phyloP scores from a whole-genome alignment of 805 yeast genomes.

The Metschnikowia drakensbergensis region DNA sequence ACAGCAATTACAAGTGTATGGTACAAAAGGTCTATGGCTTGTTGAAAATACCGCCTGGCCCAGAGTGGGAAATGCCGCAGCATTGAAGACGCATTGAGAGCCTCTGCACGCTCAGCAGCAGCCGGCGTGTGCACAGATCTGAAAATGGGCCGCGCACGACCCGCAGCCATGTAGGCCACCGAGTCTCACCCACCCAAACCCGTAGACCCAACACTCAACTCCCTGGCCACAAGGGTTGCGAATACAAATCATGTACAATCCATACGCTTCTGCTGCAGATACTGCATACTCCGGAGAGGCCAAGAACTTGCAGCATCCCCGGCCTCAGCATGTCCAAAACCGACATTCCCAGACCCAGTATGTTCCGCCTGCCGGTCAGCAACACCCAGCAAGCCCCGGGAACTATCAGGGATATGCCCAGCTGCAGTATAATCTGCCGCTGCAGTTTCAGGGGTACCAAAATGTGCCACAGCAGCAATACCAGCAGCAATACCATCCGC shows the following conservation, averaged over 20 bases:
- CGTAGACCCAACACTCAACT: background rate
- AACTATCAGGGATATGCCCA: constrained; percentile 13
- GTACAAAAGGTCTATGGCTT: too few species aligned
- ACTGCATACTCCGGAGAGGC: constrained; percentile 11
- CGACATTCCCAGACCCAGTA: constrained; percentile 1
- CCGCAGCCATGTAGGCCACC: constrained; percentile 1
- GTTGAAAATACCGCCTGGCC: too few species aligned
- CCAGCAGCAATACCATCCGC: constrained; percentile 26
- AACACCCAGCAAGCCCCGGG: background rate
- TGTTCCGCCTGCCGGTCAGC: background rate
- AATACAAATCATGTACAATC: constrained; percentile 31
- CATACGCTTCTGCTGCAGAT: constrained; percentile 30
- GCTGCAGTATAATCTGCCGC: constrained; percentile 18
- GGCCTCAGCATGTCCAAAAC: constrained; percentile 17
- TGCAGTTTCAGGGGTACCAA: constrained; percentile 10
- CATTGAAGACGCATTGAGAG: too few species aligned
- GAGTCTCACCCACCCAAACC: background rate
- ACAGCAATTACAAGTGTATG: background rate
- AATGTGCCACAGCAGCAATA: constrained; percentile 16
- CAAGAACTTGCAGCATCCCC: constrained; percentile 18
- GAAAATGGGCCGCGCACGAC: background rate
- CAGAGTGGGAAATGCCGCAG: too few species aligned
- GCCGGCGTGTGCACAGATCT: too few species aligned
- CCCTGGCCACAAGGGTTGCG: background rate
- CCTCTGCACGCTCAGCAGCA: too few species aligned